These are phyloP conservation scores for Sutorius australiensis DNA, from an alignment of 768 basidiomycete genomes.

Conservation along the genomic window DNA sequence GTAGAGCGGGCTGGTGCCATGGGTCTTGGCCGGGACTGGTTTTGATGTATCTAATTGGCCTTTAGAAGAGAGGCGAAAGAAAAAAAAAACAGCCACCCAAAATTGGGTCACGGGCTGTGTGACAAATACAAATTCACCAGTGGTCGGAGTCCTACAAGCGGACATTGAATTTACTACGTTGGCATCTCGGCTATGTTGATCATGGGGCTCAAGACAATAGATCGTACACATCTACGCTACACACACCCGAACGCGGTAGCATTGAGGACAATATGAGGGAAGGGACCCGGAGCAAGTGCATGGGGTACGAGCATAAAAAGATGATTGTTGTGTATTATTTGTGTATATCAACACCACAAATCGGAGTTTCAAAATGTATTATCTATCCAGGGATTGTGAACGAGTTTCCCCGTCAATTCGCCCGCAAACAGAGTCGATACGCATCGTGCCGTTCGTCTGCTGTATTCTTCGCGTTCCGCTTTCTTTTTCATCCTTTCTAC, in stretches of 20 bases:
- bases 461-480: not conserved
- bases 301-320: not conserved
- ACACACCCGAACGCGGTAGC: not conserved
- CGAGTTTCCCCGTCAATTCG: conserved; percentile 10
- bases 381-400: conserved; percentile 20
- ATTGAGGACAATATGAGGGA: not conserved
- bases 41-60: conserved; percentile 13
- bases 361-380: conserved; percentile 32
- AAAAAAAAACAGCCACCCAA: conserved; percentile 15
- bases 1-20: conserved; percentile 76
- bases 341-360: conserved; percentile 23
- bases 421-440: conserved; percentile 8
- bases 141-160: conserved; percentile 30
- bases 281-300: not conserved
- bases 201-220: not conserved
- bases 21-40: conserved; percentile 50
- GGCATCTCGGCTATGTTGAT: conserved; percentile 9
- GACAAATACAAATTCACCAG: conserved; percentile 7
- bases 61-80: conserved; percentile 16
- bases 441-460: not conserved
- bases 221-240: not conserved
- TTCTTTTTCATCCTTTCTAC: not conserved
- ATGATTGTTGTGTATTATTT: conserved; percentile 25
- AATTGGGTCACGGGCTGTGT: conserved; percentile 18
- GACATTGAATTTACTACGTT: conserved; percentile 12